Evolutionary conservation across 2,329 filamentous ascomycete species (phyloP), one percentile per base, ranked within the genome.

Genomic region (Hypoxylon sp.): DNA sequence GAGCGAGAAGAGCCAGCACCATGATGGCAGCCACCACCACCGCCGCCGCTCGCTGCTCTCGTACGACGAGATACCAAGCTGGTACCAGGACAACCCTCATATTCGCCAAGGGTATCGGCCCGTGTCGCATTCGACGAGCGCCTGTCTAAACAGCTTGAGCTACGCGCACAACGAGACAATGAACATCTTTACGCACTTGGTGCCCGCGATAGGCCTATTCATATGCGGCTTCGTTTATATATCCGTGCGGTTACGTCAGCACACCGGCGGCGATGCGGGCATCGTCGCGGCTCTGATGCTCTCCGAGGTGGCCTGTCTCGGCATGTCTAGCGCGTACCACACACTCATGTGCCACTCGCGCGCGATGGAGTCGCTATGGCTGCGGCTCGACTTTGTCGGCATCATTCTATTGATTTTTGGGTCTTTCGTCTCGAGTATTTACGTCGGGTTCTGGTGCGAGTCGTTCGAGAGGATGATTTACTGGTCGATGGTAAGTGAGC

Each of bases 351-450:
- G 90, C 64, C 89, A 91, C 72, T 90, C 87, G 1, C 83, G 83
- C 3, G 72, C 77, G 4, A 85, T 90, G 5, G 84, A 85, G 13
- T 81, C 82, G 41, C 82, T 88, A 67, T 89, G 88, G 34, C 90
- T 91, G 71, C 82, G 88, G 53, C 77, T 91, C 49, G 89, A 92
- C 73, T 90, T 91, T 71, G 80, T 90, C 15, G 89, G 89, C 1
- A 91, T 91, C 65, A 86, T 91, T 17, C 80, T 85, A 22, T 77
- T 91, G 64, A 91, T 91, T 52, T 85, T 87, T 75, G 89, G 89
- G 3, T 86, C 82, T 68, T 90, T 90, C 70, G 79, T 91, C 6
- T 88, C 89, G 2, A 87, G 86, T 47, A 78, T 91, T 39, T 87
- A 86, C 74, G 89, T 88, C 70, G 86, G 82, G 1, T 89, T 89